These are phyloP conservation scores for Salicornia ramosissima DNA, from an alignment of 148 eudicot genomes.

Conservation along the genomic window DNA sequence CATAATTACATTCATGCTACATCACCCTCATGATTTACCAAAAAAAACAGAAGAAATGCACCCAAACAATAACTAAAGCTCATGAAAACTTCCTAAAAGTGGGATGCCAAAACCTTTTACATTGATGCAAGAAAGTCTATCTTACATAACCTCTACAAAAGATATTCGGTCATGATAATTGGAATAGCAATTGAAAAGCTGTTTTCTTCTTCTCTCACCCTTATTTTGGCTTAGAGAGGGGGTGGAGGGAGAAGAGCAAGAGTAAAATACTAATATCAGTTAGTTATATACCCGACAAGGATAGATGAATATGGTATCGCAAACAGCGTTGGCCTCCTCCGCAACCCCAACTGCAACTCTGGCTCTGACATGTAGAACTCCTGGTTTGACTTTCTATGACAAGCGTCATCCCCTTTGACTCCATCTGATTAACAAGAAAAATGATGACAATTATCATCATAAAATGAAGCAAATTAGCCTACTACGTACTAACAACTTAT, in stretches of 20 bases:
- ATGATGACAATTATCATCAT: constrained; percentile 8
- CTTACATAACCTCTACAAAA: not conserved
- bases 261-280: constrained; percentile 1
- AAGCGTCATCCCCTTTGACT: constrained; percentile 55
- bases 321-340: constrained; percentile 58
- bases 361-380: constrained; percentile 51
- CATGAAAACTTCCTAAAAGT: not conserved
- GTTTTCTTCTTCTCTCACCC: too few relatives aligned
- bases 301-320: constrained; percentile 75
- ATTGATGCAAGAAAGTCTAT: not conserved
- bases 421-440: constrained; percentile 49
- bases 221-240: not conserved
- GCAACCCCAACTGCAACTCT: constrained; percentile 56
- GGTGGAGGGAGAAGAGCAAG: not conserved
- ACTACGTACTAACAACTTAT: not conserved
- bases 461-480: not conserved
- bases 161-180: too few relatives aligned
- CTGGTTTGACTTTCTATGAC: constrained; percentile 57
- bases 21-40: not conserved
- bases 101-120: not conserved
- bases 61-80: not conserved
- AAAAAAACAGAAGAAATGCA: not conserved
- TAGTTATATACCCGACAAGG: constrained; percentile 79
- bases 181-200: not conserved
- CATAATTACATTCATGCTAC: not conserved